Conservation (phyloP, 805 yeast species). For the Pichia exigua region DNA sequence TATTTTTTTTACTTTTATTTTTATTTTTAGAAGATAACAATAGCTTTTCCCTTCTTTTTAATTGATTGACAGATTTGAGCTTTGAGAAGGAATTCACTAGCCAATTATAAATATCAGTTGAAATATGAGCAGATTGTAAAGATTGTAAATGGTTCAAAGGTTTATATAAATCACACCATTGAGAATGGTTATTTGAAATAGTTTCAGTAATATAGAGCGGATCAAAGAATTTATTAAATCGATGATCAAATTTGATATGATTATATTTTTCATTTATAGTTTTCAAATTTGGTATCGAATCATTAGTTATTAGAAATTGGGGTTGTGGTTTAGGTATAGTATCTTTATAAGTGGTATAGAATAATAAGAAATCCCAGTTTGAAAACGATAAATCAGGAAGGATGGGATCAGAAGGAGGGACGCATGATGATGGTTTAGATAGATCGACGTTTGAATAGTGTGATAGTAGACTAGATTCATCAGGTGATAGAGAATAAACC, state of each 20-base stretch:
- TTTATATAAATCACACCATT: conserved; percentile 39
- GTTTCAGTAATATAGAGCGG: not conserved
- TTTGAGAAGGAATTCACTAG: conserved; percentile 31
- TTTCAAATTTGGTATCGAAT: not conserved
- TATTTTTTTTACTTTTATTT: conserved; percentile 9
- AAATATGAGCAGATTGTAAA: conserved; percentile 25
- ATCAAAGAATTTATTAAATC: conserved; percentile 10
- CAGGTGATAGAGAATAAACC: not conserved
- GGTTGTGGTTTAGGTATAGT: not conserved
- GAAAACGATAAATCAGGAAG: not conserved
- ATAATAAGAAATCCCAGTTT: conserved; percentile 3
- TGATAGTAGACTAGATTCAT: not conserved
- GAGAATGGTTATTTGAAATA: conserved; percentile 11
- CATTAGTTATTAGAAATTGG: not conserved
- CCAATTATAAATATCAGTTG: conserved; percentile 31
- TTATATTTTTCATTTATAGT: conserved; percentile 1
- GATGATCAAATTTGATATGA: conserved; percentile 8
- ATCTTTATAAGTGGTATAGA: conserved; percentile 3
- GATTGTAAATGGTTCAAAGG: conserved; percentile 32
- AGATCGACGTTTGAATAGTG: not conserved
- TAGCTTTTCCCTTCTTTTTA: conserved; percentile 20
- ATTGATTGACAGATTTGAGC: conserved; percentile 22
- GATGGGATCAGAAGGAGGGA: not conserved
- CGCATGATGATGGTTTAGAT: not conserved
- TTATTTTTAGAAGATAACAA: conserved; percentile 16